Conservation (phyloP, 2,329 filamentous ascomycete species). For the Microcyclosporella mali region DNA sequence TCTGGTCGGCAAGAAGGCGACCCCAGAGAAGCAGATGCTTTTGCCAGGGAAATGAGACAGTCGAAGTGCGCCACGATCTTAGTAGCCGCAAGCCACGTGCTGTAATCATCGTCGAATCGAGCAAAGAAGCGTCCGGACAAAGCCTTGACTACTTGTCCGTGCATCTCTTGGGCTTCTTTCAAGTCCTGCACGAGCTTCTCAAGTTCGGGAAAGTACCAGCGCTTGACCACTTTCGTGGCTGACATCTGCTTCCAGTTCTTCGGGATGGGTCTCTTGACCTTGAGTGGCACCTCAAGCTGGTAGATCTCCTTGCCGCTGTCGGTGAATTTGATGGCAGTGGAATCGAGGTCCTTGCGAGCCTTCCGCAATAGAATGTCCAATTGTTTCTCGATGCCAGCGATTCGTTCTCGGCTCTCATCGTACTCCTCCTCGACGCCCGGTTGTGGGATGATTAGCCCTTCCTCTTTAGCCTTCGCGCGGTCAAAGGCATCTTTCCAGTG, state of each 20-base stretch:
- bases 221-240: constrained; percentile 79
- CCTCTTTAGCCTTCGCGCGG: constrained; percentile 67
- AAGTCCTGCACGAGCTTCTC: constrained; percentile 75
- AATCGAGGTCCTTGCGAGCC: constrained; percentile 67
- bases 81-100: constrained; percentile 80
- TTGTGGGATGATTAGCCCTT: constrained; percentile 77
- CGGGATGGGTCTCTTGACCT: constrained; percentile 68
- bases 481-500: constrained; percentile 94
- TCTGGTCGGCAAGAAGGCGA: constrained; percentile 79
- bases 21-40: constrained; percentile 75
- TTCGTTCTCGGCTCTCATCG: constrained; percentile 70
- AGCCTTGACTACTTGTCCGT: constrained; percentile 83
- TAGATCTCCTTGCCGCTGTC: constrained; percentile 97
- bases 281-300: constrained; percentile 82
- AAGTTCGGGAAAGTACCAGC: constrained; percentile 86
- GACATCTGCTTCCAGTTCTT: constrained; percentile 95
- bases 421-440: constrained; percentile 87
- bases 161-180: constrained; percentile 90
- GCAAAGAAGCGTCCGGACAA: constrained; percentile 76
- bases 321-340: constrained; percentile 50
- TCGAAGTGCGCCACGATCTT: constrained; percentile 88
- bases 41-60: constrained; percentile 87
- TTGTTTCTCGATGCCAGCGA: constrained; percentile 68
- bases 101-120: constrained; percentile 82
- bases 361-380: constrained; percentile 65